Evolutionary conservation across 1,284 basidiomycete genomes (phyloP).

Genomic region (Melampsora americana): DNA sequence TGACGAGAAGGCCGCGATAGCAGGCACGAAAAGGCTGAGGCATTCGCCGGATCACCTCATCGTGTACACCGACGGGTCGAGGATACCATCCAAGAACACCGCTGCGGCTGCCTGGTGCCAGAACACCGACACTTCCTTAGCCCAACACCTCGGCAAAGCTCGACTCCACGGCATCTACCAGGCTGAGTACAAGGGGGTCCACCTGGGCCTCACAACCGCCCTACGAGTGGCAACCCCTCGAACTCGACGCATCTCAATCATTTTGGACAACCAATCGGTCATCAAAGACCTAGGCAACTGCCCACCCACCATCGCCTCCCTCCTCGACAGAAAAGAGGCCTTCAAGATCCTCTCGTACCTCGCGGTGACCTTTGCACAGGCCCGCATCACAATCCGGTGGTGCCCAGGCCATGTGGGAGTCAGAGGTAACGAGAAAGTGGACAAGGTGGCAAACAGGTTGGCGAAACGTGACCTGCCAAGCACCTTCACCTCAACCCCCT

Average conservation of each 20-base stretch:
- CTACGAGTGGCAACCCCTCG: neutral
- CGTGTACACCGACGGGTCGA: too few relatives aligned
- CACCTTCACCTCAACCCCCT: too few relatives aligned
- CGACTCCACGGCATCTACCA: too few relatives aligned
- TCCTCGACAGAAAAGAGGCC: neutral
- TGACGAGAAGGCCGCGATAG: too few relatives aligned
- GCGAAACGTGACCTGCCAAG: neutral
- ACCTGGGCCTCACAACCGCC: neutral
- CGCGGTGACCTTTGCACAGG: neutral
- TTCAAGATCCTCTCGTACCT: neutral
- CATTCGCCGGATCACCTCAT: too few relatives aligned
- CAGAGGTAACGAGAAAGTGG: neutral
- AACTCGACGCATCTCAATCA: neutral
- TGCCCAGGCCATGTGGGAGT: neutral
- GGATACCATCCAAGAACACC: too few relatives aligned
- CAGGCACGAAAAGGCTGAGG: too few relatives aligned
- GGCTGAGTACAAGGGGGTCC: too few relatives aligned
- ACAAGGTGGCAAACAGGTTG: neutral
- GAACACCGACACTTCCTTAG: too few relatives aligned
- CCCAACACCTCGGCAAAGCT: too few relatives aligned
- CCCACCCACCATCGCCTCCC: neutral
- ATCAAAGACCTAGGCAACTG: neutral
- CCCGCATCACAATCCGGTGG: neutral
- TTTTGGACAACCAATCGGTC: too few relatives aligned
- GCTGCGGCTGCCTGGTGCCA: too few relatives aligned